phyloP scores from a whole-genome alignment of 73 alveolate genomes.

The Paramecium sonneborni region DNA sequence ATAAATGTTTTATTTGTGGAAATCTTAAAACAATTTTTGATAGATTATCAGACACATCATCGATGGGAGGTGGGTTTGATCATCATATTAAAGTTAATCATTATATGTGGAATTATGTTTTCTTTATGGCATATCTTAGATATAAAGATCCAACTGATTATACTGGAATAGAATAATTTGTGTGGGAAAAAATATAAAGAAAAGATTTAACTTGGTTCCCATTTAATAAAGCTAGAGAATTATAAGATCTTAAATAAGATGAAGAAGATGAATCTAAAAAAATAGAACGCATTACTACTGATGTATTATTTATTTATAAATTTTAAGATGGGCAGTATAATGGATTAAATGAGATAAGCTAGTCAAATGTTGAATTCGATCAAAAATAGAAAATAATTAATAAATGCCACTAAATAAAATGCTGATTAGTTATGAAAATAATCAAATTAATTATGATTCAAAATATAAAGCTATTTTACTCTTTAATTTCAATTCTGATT shows the following conservation, averaged over 20 bases:
- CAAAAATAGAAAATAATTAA: neutral
- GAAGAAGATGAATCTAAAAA: conserved; percentile 60
- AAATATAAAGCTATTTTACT: neutral
- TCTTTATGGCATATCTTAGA: conserved; percentile 77
- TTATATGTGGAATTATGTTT: conserved; percentile 83
- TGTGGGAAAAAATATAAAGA: conserved; percentile 22
- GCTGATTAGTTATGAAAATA: neutral
- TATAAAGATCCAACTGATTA: conserved; percentile 69
- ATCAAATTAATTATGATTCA: neutral
- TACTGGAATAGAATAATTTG: conserved; percentile 68
- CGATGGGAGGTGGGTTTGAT: conserved; percentile 67
- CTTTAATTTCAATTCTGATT: neutral
- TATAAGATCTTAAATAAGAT: conserved; percentile 35
- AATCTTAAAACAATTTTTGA: conserved; percentile 68
- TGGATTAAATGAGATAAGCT: neutral
- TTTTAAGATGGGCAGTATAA: neutral
- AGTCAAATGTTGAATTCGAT: neutral
- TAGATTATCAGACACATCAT: conserved; percentile 34
- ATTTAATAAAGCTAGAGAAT: conserved; percentile 66
- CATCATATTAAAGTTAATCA: conserved; percentile 76
- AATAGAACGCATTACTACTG: neutral
- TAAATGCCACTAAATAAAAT: neutral
- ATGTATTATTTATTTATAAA: neutral
- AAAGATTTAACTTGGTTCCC: conserved; percentile 67
- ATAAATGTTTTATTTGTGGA: conserved; percentile 82